These are phyloP conservation scores for Colletotrichum eleusines DNA, from an alignment of 2,329 filamentous ascomycete genomes.

Conservation along the genomic window DNA sequence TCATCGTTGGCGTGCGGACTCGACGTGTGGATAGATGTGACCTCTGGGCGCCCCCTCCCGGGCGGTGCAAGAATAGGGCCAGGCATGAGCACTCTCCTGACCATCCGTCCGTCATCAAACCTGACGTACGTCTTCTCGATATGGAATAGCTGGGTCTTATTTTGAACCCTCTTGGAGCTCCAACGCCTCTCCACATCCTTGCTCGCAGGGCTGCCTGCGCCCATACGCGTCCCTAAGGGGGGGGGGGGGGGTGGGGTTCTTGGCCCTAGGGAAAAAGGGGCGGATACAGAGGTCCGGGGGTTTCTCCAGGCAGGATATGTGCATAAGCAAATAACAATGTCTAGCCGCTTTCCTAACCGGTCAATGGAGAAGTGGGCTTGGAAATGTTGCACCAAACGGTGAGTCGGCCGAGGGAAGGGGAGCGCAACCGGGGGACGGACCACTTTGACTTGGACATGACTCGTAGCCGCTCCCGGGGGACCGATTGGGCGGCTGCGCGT, in stretches of 20 bases:
- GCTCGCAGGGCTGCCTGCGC: slow-evolving; percentile 25
- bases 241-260: no score
- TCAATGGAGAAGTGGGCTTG: neutral
- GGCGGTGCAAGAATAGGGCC: slow-evolving; percentile 28
- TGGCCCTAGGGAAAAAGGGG: slow-evolving; percentile 10
- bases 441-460: slow-evolving; percentile 31
- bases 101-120: slow-evolving; percentile 27
- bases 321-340: slow-evolving; percentile 20
- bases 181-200: slow-evolving; percentile 4
- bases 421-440: neutral
- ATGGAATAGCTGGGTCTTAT: slow-evolving; percentile 11
- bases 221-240: slow-evolving; percentile 25
- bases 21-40: slow-evolving; percentile 30
- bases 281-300: neutral
- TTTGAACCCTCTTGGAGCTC: slow-evolving; percentile 33
- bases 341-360: slow-evolving; percentile 15
- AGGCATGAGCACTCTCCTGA: slow-evolving; percentile 13
- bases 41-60: slow-evolving; percentile 34
- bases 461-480: slow-evolving; percentile 29
- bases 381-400: slow-evolving; percentile 29
- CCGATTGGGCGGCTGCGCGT: neutral
- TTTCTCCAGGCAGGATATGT: neutral
- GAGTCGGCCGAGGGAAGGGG: slow-evolving; percentile 15
- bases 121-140: neutral
- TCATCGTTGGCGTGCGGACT: slow-evolving; percentile 28